Evolutionary conservation across 768 basidiomycete species (phyloP).

Genomic region (Boletus sp.): DNA sequence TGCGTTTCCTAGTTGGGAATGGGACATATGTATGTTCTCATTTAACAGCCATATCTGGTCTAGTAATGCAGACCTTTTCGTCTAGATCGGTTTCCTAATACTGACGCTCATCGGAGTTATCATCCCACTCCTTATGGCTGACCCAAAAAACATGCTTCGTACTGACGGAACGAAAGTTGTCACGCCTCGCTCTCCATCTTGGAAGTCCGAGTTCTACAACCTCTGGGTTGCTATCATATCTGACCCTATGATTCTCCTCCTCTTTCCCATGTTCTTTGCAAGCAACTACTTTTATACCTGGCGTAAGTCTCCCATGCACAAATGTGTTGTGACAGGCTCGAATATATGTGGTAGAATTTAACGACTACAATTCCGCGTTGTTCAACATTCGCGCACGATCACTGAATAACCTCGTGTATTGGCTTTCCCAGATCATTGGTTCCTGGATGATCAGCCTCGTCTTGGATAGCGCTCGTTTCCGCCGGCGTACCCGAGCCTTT

Average conservation of each 20-base stretch:
- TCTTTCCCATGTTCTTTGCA: slow-evolving; percentile 82
- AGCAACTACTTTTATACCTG: slow-evolving; percentile 84
- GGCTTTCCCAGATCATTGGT: slow-evolving; percentile 73
- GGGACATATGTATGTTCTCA: slow-evolving; percentile 63
- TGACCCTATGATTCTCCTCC: slow-evolving; percentile 67
- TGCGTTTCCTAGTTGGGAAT: slow-evolving; percentile 49
- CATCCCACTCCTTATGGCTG: slow-evolving; percentile 67
- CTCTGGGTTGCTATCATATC: slow-evolving; percentile 64
- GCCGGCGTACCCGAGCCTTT: slow-evolving; percentile 66
- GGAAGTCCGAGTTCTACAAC: slow-evolving; percentile 69
- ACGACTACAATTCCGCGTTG: slow-evolving; percentile 69
- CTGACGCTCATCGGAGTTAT: slow-evolving; percentile 64
- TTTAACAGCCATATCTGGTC: neutral
- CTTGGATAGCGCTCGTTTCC: slow-evolving; percentile 54
- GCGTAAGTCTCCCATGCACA: slow-evolving; percentile 42
- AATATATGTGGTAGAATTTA: slow-evolving; percentile 53
- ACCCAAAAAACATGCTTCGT: slow-evolving; percentile 70
- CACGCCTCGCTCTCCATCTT: slow-evolving; percentile 62
- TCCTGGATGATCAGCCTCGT: slow-evolving; percentile 65
- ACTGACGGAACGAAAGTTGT: slow-evolving; percentile 70
- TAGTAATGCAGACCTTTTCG: neutral
- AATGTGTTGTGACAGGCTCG: neutral
- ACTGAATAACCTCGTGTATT: slow-evolving; percentile 78
- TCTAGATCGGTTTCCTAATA: slow-evolving; percentile 49
- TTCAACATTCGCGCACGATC: slow-evolving; percentile 77